A percentile compares a stretch with the other conserved stretches of the same genome.
Conservation (phyloP, 192 early-diverging fungal genomes). For the Spinellus fusiger region DNA sequence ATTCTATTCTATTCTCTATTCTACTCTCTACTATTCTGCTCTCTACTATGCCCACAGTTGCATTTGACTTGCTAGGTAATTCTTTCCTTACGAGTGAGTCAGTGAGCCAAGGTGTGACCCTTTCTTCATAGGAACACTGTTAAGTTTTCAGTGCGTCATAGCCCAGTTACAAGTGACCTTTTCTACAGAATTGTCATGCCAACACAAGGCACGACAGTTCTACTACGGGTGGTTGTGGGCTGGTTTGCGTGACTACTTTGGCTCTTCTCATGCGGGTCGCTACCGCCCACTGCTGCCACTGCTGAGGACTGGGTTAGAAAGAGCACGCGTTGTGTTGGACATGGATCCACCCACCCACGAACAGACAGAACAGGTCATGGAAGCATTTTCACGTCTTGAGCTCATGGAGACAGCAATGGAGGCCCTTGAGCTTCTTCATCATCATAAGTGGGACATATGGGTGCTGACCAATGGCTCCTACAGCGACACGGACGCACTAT, state of each 20-base stretch:
- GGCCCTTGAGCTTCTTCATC: neutral
- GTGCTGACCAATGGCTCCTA: conserved; percentile 16
- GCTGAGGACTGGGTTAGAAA: neutral
- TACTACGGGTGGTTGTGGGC: conserved; percentile 19
- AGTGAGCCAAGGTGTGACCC: neutral
- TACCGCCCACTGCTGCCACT: conserved; percentile 14
- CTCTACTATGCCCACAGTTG: conserved; percentile 18
- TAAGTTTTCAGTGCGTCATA: conserved; percentile 11
- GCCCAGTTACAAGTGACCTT: neutral
- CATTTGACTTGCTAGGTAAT: conserved; percentile 27
- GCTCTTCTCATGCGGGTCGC: conserved; percentile 16
- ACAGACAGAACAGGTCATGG: conserved; percentile 7
- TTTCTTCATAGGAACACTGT: conserved; percentile 17
- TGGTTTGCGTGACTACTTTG: conserved; percentile 18
- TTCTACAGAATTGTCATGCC: neutral
- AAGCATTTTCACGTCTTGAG: conserved; percentile 7
- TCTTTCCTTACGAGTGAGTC: neutral
- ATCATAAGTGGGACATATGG: conserved; percentile 27
- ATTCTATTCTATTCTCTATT: neutral
- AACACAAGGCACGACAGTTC: neutral
- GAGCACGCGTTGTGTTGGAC: neutral
- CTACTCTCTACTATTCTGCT: neutral
- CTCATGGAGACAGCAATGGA: conserved; percentile 8
- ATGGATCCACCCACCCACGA: neutral
- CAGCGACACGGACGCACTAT: neutral